phyloP scores from a whole-genome alignment of 192 early-diverging fungal genomes.

The Haplosporangium gracile region DNA sequence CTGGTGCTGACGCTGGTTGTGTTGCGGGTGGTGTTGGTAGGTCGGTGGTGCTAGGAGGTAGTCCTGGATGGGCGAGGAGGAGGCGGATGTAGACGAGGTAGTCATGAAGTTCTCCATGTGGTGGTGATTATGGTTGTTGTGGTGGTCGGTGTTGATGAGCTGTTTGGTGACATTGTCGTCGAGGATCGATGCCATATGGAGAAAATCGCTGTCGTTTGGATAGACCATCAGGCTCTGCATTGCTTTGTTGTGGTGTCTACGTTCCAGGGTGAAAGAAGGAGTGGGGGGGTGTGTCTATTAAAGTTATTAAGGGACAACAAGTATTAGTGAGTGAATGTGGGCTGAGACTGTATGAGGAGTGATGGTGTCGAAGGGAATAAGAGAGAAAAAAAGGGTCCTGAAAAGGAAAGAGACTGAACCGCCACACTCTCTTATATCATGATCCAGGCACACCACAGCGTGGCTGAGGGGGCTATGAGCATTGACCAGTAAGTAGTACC shows the following conservation, averaged over 20 bases:
- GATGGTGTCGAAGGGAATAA: background rate
- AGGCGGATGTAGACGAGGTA: slow-evolving; percentile 7
- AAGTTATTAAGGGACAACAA: background rate
- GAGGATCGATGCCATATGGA: slow-evolving; percentile 24
- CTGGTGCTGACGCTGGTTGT: slow-evolving; percentile 44
- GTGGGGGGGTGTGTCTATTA: background rate
- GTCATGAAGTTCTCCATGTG: slow-evolving; percentile 39
- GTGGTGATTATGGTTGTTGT: slow-evolving; percentile 23
- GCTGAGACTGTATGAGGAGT: background rate
- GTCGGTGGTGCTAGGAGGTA: slow-evolving; percentile 23
- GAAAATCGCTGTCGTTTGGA: slow-evolving; percentile 39
- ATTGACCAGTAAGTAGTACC: background rate
- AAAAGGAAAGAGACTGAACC: slow-evolving; percentile 17
- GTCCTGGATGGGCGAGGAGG: slow-evolving; percentile 43
- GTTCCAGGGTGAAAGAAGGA: background rate
- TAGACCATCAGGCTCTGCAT: slow-evolving; percentile 54
- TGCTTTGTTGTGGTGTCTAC: slow-evolving; percentile 19
- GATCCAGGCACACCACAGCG: background rate
- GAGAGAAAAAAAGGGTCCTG: background rate
- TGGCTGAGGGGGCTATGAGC: slow-evolving; percentile 8
- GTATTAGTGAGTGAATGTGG: background rate
- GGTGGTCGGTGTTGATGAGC: slow-evolving; percentile 28
- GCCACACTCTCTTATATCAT: background rate
- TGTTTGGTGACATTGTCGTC: slow-evolving; percentile 40
- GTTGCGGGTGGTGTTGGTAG: slow-evolving; percentile 22